Conservation (phyloP, 2,329 filamentous ascomycete genomes). For the Polytolypa hystricis region DNA sequence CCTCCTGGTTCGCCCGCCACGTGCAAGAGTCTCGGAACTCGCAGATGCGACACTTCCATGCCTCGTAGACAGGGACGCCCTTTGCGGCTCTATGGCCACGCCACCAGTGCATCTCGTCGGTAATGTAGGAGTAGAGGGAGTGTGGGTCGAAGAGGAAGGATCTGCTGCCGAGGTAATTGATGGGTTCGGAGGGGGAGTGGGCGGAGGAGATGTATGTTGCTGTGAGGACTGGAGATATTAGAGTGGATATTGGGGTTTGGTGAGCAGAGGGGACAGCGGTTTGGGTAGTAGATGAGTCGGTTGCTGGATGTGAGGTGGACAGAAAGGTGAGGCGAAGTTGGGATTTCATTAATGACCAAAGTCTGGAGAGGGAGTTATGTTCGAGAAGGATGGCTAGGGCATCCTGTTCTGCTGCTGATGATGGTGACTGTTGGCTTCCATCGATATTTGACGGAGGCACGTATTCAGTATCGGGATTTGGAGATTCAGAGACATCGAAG, state of each 20-base stretch:
- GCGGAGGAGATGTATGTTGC: conserved; percentile 31
- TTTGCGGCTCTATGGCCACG: conserved; percentile 58
- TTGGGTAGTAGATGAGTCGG: conserved; percentile 17
- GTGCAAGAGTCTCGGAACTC: conserved; percentile 70
- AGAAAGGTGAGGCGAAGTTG: conserved; percentile 46
- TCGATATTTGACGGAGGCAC: conserved; percentile 11
- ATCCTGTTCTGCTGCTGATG: conserved; percentile 28
- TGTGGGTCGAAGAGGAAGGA: conserved; percentile 56
- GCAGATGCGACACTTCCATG: conserved; percentile 77
- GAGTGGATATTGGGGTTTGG: conserved; percentile 24
- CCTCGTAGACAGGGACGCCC: conserved; percentile 73
- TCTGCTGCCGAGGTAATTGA: conserved; percentile 41
- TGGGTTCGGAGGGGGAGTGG: conserved; percentile 12
- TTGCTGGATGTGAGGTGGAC: conserved; percentile 11
- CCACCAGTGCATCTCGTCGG: conserved; percentile 76
- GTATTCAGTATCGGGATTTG: conserved; percentile 19
- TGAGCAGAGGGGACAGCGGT: conserved; percentile 22
- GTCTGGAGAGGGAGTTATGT: conserved; percentile 47
- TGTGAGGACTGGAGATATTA: conserved; percentile 35
- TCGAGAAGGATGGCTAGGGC: conserved; percentile 41
- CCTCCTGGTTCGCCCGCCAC: conserved; percentile 63
- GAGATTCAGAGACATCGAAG: conserved; percentile 27
- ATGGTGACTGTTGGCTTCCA: conserved; percentile 15
- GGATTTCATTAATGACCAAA: conserved; percentile 54
- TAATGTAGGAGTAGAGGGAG: conserved; percentile 55